Evolutionary conservation across 108 stramenopile genomes (phyloP).

Genomic region (Nitzschia palea): DNA sequence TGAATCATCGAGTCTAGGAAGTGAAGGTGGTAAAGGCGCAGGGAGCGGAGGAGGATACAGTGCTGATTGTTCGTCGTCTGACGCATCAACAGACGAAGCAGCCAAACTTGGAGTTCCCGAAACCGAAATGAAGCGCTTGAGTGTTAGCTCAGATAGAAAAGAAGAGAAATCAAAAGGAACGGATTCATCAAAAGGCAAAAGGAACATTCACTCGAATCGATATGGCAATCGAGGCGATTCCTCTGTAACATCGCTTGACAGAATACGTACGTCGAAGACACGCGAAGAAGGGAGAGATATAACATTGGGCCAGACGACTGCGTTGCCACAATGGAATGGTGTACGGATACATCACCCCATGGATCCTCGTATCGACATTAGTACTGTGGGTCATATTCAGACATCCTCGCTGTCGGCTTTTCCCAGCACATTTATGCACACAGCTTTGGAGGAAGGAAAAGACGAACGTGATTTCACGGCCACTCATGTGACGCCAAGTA

Average conservation of each 20-base stretch:
- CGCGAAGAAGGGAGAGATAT: no score
- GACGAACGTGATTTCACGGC: no score
- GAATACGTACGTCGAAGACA: no score
- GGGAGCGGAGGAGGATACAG: conserved; percentile 28
- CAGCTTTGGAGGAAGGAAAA: neutral
- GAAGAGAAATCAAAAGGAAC: neutral
- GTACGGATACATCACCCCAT: conserved; percentile 45
- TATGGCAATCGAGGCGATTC: no score
- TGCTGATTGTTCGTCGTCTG: conserved; percentile 37
- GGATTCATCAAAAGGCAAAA: neutral
- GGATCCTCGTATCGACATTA: conserved; percentile 63
- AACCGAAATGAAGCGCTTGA: conserved; percentile 1
- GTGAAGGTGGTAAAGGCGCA: conserved; percentile 22
- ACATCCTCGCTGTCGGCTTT: neutral
- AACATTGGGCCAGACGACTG: no score
- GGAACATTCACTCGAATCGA: no score
- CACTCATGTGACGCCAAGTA: neutral
- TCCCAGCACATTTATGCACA: neutral
- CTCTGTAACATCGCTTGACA: no score
- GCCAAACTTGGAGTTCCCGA: neutral
- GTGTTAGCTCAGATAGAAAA: neutral
- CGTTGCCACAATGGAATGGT: conserved; percentile 51
- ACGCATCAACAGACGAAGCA: conserved; percentile 19
- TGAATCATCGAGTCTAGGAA: conserved; percentile 21
- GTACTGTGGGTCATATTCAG: conserved; percentile 32